Base-by-base conservation (phyloP, 805 yeast species). In the Myxozyma geophila region DNA sequence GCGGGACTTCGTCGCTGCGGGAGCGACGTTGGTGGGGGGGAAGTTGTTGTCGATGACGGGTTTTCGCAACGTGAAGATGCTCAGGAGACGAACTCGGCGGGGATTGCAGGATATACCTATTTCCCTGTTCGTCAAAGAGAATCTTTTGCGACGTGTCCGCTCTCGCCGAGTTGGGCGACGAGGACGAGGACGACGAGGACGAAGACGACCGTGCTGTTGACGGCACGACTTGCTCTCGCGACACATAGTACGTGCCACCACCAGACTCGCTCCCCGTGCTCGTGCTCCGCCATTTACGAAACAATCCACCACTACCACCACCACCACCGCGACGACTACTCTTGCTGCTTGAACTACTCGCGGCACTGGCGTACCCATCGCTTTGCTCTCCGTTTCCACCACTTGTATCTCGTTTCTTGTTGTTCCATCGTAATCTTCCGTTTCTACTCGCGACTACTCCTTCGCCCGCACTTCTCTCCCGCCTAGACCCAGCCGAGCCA, bases 401-500 rank as follows among this genome's bases (percentile, higher is more conserved):
- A 10, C 39, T 33, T 44, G 39, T 43, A n/a, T 13, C 46, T 33
- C 23, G 46, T 37, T 59, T 39, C 54, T 39, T 36, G 13, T 8
- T 43, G 12, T 28, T 23, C 47, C 44, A 1, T 23, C 35, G 17
- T 9, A 36, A 37, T 3, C 39, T 56, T 7, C 53, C 33, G 36
- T 39, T 28, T 7, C 39, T 47, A 13, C 43, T 23, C 12, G 37
- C 52, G 23, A 56, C 21, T 8, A 56, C 21, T 8, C 62, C n/a
- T 28, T 15, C 53, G 19, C 23, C 36, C 21, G 35, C 43, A 36
- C 40, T 49, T 10, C 41, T 52, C 48, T 40, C 46, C 66, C 66
- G 66, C 56, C 66, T 59, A 62, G 66, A 54, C 60, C 63, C 63
- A 59, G 48, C 60, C 41, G 28, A 48, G 12, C 12, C 44, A 51